A percentile compares a stretch with the other conserved stretches of the same genome.
These are phyloP conservation scores for Arthrocladium fulminans DNA, from an alignment of 2,329 filamentous ascomycete species.

Conservation along the genomic window DNA sequence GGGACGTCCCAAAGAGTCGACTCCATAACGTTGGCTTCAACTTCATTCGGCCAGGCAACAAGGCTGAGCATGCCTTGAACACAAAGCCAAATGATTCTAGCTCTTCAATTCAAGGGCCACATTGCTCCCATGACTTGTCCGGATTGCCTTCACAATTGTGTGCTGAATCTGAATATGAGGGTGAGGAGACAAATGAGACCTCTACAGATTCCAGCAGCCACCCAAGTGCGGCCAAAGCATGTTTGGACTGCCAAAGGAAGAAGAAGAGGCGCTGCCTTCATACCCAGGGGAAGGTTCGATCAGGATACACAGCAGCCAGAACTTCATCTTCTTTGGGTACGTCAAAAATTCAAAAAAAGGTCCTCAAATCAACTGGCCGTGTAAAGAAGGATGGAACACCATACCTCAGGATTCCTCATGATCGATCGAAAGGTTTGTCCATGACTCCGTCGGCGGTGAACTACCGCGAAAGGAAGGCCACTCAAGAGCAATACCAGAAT, in stretches of 20 bases:
- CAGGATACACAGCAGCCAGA: neutral
- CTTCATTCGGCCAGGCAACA: neutral
- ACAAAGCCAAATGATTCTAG: neutral
- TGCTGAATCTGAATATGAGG: too few relatives aligned
- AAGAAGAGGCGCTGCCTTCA: too few relatives aligned
- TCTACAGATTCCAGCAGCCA: neutral
- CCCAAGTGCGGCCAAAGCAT: neutral
- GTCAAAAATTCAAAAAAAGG: neutral
- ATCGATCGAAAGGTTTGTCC: neutral
- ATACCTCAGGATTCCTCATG: neutral
- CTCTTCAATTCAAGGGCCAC: neutral
- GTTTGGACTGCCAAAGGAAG: neutral
- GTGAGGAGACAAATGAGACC: too few relatives aligned
- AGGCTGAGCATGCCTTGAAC: neutral
- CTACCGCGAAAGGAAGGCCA: slow-evolving; percentile 8
- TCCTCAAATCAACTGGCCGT: neutral
- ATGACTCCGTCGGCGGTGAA: slow-evolving; percentile 5
- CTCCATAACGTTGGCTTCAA: neutral
- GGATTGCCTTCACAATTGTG: too few relatives aligned
- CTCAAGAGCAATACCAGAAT: slow-evolving; percentile 5
- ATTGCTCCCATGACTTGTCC: neutral
- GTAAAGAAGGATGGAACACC: slow-evolving; percentile 1
- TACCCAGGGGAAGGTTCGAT: neutral
- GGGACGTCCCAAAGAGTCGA: neutral
- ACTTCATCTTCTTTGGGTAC: neutral